Evolutionary conservation across 2,329 filamentous ascomycete species (phyloP), one percentile per base, ranked within the genome.

Genomic region (Daldinia sp.): DNA sequence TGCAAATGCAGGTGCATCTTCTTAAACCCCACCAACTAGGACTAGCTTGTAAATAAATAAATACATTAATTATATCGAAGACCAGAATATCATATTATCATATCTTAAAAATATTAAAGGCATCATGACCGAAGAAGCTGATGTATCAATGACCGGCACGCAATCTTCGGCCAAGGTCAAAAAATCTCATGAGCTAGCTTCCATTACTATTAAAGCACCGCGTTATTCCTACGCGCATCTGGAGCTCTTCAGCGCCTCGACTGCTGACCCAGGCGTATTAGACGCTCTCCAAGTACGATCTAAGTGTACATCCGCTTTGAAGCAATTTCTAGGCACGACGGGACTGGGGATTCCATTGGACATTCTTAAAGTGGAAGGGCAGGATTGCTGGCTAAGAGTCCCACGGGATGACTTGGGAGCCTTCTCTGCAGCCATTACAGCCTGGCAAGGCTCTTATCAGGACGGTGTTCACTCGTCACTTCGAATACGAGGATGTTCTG

Each of bases 301-400:
- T 0, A 89, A 92, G 75, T 87, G 92, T 72, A 87, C 86, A 1
- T 79, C 85, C 0, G 89, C 92, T 0, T 81, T 95, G 6, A 83
- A 82, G 0, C 87, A 91, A 68, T 94, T 92, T 74, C 86, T 95
- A 1, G 93, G 93, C 20, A 80, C 88, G 18, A 89, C 88, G 0
- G 93, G 93, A 10, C 81, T 85, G 1, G 88, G 88, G 10, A 89
- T 94, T 3, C 81, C 89, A 0, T 76, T 94, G 63, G 93, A 95
- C 75, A 88, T 94, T 20, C 84, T 95, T 37, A 88, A 89, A 72
- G 81, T 90, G 0, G 80, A 87, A 2, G 83, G 81, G 1, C 74
- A 75, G 5, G 82, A 88, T 54, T 87, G 87, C 62, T 93, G 90
- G 89, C 78, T 93, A 56, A 84, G 92, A 18, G 78, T 93, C 7